Evolutionary conservation across 176 grass and related monocot species (phyloP), one percentile per base, ranked within the genome.

Genomic region (Aegilops sharonensis): DNA sequence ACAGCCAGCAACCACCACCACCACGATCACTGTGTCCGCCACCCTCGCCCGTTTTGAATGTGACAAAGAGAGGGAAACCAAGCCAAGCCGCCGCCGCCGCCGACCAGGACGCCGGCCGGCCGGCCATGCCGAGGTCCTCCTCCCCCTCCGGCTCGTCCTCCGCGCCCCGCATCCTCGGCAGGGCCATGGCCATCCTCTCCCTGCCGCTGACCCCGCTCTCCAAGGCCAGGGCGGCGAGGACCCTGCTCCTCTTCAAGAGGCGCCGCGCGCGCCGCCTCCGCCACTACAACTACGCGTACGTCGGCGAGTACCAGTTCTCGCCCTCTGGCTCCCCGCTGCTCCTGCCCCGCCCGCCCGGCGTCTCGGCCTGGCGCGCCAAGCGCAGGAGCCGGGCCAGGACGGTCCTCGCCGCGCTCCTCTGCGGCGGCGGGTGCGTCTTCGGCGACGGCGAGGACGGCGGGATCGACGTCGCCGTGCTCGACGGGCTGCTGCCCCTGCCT

Each of bases 251-350:
- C 79, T 86, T 99, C 85, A 99, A 88, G 90, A 89, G 69, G 68
- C 85, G 84, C 5, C 78, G 62, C 12, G 72, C 72, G 59, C 75
- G 81, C 63, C 42, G 81, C 23, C 87, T 88, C 27, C 87, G 88
- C 71, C 85, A 92, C 90, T 91, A 96, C 90, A 92, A 87, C 90
- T 92, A 96, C 71, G 88, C 87, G 1, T 96, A 90, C 87, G 72
- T 94, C 5, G 81, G 92, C n/a, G 97, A 89, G 79, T 99, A 96
- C 84, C 87, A 99, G 87, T 99, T 96, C 90, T 95, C 96, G 1
- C 96, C 96, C 9, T 94, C 88, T 34, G 70, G 57, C 32, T 89
- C 95, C 12, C 92, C 93, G 23, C 86, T 98, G 36, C 56, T 42
- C 9, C 39, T 45, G 85, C 89, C 82, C 14, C 56, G 32, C 87